Evolutionary conservation across 139 green algal species (phyloP).

Genomic region (Tetraselmis chui): DNA sequence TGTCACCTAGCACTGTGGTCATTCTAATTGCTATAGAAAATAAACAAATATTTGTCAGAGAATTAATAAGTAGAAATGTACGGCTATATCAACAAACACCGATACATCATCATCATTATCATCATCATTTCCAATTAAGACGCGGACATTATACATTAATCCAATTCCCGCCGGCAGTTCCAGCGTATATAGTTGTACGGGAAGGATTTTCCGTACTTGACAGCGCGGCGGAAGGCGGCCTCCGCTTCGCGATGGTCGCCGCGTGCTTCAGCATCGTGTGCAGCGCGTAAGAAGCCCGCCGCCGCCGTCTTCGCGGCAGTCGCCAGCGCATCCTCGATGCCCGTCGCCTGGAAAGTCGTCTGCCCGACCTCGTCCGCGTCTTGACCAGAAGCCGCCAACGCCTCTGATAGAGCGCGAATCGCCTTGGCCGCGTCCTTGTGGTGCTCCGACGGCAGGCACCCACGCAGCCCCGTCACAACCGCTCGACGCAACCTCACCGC

Average conservation of each 20-base stretch:
- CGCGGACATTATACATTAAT: too few species aligned
- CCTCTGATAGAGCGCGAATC: neutral
- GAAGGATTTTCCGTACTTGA: too few species aligned
- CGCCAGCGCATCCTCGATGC: neutral
- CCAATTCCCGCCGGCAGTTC: too few species aligned
- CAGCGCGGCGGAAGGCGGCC: neutral
- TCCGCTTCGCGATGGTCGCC: neutral
- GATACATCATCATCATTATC: too few species aligned
- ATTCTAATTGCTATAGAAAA: too few species aligned
- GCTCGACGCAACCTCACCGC: neutral
- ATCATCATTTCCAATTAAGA: too few species aligned
- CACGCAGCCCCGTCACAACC: neutral
- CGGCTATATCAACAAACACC: too few species aligned
- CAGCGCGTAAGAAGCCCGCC: neutral
- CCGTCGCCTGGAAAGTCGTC: neutral
- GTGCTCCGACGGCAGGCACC: neutral
- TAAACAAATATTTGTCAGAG: too few species aligned
- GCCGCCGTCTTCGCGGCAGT: neutral
- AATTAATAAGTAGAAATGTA: too few species aligned
- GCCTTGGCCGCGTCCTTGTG: neutral
- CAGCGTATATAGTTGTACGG: too few species aligned
- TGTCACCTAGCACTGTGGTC: too few species aligned
- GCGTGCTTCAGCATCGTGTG: neutral
- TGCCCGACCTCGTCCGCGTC: neutral
- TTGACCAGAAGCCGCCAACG: neutral